Conservation (phyloP, 495 filamentous ascomycete species). For the Paragyromitra xinjiangensis region DNA sequence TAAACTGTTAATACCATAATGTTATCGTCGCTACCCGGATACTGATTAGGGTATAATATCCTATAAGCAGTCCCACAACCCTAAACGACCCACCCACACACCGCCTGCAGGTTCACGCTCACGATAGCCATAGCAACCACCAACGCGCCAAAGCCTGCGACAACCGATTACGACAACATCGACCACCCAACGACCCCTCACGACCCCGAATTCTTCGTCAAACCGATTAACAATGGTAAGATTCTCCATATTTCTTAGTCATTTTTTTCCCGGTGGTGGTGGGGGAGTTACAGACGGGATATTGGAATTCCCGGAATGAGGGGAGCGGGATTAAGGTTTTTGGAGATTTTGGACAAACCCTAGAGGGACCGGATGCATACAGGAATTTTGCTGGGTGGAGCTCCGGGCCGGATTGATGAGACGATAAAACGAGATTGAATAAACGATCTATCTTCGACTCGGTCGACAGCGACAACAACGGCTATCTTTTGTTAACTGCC, state of each 20-base stretch:
- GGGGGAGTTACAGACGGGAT: conserved; percentile 1
- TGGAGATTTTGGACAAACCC: not conserved
- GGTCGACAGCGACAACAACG: not conserved
- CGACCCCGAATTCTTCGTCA: conserved; percentile 39
- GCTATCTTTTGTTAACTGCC: too few relatives aligned
- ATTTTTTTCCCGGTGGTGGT: conserved; percentile 1
- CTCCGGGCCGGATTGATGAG: conserved; percentile 3
- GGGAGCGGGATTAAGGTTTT: not conserved
- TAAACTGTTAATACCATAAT: not conserved
- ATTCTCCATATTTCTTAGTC: conserved; percentile 25
- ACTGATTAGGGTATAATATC: conserved; percentile 40
- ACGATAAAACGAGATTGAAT: not conserved
- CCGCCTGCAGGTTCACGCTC: not conserved
- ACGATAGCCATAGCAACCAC: conserved; percentile 45
- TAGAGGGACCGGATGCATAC: not conserved
- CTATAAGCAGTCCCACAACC: conserved; percentile 51
- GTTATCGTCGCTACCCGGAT: not conserved
- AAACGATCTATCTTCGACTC: not conserved
- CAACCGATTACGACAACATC: conserved; percentile 49
- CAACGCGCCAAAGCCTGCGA: conserved; percentile 46
- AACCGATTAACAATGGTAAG: conserved; percentile 52
- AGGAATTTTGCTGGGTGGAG: not conserved
- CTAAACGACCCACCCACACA: conserved; percentile 45
- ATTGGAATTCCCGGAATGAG: not conserved
- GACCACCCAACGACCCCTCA: conserved; percentile 45